Evolutionary conservation across 148 eudicot genomes (phyloP), one percentile per base, ranked within the genome.

Genomic region (Dianthus caryophyllus): DNA sequence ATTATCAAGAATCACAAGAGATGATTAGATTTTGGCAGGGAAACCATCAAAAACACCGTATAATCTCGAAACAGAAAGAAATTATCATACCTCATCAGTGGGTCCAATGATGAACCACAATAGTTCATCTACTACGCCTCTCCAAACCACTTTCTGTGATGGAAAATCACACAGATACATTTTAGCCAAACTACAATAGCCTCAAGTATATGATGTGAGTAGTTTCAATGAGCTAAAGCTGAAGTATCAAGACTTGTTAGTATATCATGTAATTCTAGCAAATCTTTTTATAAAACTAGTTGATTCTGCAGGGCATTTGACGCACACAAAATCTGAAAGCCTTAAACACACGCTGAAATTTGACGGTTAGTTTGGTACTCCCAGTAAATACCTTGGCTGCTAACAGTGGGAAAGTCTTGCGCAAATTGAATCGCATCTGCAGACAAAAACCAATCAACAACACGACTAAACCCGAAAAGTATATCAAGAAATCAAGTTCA

Each of bases 81-180:
- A 41, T 3, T 8, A 41, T 5, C 33, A 65, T 84, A 94, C 99
- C 97, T 87, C 86, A 81, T 80, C 86, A 68, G 99, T 94, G 41
- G 99, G 88, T 58, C 97, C 99, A 77, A 97, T 88, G 73, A 94
- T 85, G 78, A 86, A 90, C 96, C 93, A 90, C 79, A 90, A 77
- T 54, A 94, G 83, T 78, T 94, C 97, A 78, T 94, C 99, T 36
- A 94, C 89, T 59, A 90, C 89, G 71, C 96, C 99, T 68, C 82
- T 80, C 97, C 99, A 90, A 72, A 88, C 88, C 20, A 90, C 91
- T 81, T 78, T 81, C 99, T 94, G 70, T 41, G 60, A 22, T 67
- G 60, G 47, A 30, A 55, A 72, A 60, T 47, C 7, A 66, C 16
- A 67, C 33, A 3, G 44, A 52, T 36, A 44, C 13, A 57, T 27